Percentiles rank a stretch among this genome's conserved stretches.
phyloP scores from a whole-genome alignment of 1,284 basidiomycete genomes.

The Heliocybe sulcata region DNA sequence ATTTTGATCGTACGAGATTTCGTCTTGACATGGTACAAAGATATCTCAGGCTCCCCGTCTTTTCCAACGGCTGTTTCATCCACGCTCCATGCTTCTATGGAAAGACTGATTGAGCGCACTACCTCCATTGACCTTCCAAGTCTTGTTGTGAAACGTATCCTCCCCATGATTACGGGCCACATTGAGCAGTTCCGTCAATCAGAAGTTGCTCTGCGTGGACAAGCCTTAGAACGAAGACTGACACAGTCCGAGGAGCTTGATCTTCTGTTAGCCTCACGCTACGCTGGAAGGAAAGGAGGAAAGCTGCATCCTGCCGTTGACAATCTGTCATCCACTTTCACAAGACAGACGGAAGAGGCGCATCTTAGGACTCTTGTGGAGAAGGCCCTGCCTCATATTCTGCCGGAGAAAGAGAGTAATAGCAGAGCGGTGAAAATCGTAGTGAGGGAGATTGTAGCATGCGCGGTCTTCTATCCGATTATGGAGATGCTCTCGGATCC shows the following conservation, averaged over 20 bases:
- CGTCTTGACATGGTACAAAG: constrained; percentile 79
- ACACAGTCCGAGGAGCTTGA: constrained; percentile 86
- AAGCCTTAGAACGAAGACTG: constrained; percentile 65
- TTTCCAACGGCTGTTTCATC: constrained; percentile 83
- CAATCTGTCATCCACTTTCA: constrained; percentile 82
- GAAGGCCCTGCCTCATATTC: constrained; percentile 58
- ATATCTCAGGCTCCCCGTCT: constrained; percentile 77
- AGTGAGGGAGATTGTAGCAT: constrained; percentile 78
- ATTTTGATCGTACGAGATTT: constrained; percentile 79
- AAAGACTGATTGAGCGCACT: constrained; percentile 48
- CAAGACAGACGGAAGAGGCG: constrained; percentile 82
- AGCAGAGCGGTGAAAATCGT: constrained; percentile 71
- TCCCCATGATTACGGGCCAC: constrained; percentile 85
- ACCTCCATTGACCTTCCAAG: constrained; percentile 66
- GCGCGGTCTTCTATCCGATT: constrained; percentile 76
- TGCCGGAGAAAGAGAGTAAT: constrained; percentile 70
- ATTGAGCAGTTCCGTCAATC: constrained; percentile 89
- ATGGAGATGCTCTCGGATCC: constrained; percentile 92
- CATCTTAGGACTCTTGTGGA: constrained; percentile 74
- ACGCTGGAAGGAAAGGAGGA: constrained; percentile 53
- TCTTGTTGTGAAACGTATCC: constrained; percentile 74
- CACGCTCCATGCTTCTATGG: constrained; percentile 63
- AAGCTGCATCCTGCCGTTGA: constrained; percentile 76
- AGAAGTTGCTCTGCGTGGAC: constrained; percentile 76
- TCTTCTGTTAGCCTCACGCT: constrained; percentile 73